A percentile compares a stretch with the other conserved stretches of the same genome.
These are phyloP conservation scores for Penicillium paradoxum DNA, from an alignment of 495 filamentous ascomycete genomes.

Conservation along the genomic window DNA sequence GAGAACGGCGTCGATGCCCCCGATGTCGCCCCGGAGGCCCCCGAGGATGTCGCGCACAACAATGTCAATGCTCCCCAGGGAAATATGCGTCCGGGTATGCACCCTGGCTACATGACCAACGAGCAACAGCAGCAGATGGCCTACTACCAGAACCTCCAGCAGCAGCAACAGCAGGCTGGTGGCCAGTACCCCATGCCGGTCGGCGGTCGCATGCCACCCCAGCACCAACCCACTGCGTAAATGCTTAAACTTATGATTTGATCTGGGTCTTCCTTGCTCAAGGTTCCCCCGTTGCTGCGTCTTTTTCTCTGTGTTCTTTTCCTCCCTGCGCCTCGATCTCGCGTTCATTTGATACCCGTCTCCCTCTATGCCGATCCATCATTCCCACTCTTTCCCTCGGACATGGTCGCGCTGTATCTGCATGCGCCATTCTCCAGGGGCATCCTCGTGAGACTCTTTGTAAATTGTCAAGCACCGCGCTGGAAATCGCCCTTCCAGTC, in stretches of 20 bases:
- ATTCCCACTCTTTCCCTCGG: constrained; percentile 7
- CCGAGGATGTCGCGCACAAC: constrained; percentile 51
- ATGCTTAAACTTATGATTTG: constrained; percentile 41
- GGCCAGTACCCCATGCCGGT: constrained; percentile 56
- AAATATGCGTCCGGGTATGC: constrained; percentile 49
- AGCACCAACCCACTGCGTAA: constrained; percentile 50
- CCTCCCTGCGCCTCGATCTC: constrained; percentile 25
- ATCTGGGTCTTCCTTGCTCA: constrained; percentile 22
- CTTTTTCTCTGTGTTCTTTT: constrained; percentile 20
- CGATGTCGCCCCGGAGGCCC: constrained; percentile 53
- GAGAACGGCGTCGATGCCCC: constrained; percentile 81
- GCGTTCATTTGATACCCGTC: constrained; percentile 45
- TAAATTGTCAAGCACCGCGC: constrained; percentile 22
- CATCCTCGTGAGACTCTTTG: constrained; percentile 18
- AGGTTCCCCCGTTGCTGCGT: constrained; percentile 49
- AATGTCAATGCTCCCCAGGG: constrained; percentile 50
- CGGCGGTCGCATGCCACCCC: constrained; percentile 49
- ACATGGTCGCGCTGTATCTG: constrained; percentile 3
- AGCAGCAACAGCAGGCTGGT: constrained; percentile 52
- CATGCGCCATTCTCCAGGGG: constrained; percentile 7
- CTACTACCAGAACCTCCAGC: constrained; percentile 54
- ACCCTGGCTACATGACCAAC: constrained; percentile 51
- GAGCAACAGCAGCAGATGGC: constrained; percentile 56
- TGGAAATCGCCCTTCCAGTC: constrained; percentile 1
- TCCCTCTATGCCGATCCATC: constrained; percentile 32